Evolutionary conservation across 495 filamentous ascomycete genomes (phyloP).

Genomic region (Hypoxylon trugodes): DNA sequence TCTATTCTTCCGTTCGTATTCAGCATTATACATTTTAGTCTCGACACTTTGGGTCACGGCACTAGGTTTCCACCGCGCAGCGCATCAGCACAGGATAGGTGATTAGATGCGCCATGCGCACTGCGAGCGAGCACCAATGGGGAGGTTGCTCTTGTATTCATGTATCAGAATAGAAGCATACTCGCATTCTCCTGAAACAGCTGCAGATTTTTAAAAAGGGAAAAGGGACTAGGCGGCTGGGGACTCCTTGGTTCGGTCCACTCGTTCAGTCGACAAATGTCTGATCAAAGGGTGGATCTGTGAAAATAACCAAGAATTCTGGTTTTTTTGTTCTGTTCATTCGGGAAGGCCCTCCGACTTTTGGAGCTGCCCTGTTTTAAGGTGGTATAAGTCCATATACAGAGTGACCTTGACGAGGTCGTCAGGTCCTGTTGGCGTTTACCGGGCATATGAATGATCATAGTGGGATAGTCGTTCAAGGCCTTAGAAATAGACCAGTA

Average conservation of each 20-base stretch:
- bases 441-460: slow-evolving; percentile 7
- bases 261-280: slow-evolving; percentile 12
- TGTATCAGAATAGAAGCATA: slow-evolving; percentile 40
- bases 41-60: slow-evolving; percentile 30
- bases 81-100: slow-evolving; percentile 43
- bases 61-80: slow-evolving; percentile 43
- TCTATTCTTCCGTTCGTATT: slow-evolving; percentile 32
- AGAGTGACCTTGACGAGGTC: slow-evolving; percentile 1
- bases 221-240: slow-evolving; percentile 20
- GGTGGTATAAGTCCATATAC: slow-evolving; percentile 8
- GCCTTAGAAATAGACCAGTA: slow-evolving; percentile 10
- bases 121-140: slow-evolving; percentile 37
- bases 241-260: slow-evolving; percentile 11
- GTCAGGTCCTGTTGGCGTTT: slow-evolving; percentile 18
- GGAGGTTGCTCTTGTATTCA: slow-evolving; percentile 30
- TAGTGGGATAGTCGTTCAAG: neutral
- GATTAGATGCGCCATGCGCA: slow-evolving; percentile 43
- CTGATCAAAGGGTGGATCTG: slow-evolving; percentile 23
- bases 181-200: slow-evolving; percentile 36
- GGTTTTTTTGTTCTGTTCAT: slow-evolving; percentile 28
- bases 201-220: slow-evolving; percentile 26
- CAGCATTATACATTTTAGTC: slow-evolving; percentile 32
- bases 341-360: slow-evolving; percentile 12
- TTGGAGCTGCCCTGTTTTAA: slow-evolving; percentile 22
- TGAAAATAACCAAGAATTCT: slow-evolving; percentile 22